Evolutionary conservation across 2,329 filamentous ascomycete species (phyloP).

Genomic region (Colletotrichum lupini): DNA sequence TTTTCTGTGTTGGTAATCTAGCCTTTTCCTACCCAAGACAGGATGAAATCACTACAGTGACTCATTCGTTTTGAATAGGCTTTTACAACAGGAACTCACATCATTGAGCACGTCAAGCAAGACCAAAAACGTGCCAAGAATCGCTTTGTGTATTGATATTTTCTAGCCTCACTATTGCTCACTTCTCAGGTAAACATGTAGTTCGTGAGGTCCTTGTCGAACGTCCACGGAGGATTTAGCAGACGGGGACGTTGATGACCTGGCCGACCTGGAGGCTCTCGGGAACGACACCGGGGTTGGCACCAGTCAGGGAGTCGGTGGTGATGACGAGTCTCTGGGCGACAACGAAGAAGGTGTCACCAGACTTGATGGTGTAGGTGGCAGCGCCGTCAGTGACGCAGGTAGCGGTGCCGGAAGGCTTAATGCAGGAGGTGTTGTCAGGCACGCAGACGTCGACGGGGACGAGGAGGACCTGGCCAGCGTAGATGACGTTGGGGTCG

Average conservation of each 20-base stretch:
- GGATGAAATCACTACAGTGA: too few species aligned
- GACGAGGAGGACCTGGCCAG: constrained; percentile 3
- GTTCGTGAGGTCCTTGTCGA: too few species aligned
- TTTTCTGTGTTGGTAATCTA: too few species aligned
- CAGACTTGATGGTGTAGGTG: constrained; percentile 76
- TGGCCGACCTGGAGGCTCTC: constrained; percentile 3
- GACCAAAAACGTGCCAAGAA: too few species aligned
- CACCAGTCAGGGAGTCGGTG: constrained; percentile 6
- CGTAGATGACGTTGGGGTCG: constrained; percentile 14
- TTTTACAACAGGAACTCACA: too few species aligned
- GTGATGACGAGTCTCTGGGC: constrained; percentile 76
- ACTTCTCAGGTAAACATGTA: background rate
- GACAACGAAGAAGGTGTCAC: constrained; percentile 82
- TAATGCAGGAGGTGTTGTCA: constrained; percentile 20
- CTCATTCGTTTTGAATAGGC: too few species aligned
- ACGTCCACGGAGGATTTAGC: background rate
- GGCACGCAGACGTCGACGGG: constrained; percentile 13
- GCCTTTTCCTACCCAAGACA: too few species aligned
- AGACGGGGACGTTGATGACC: constrained; percentile 20
- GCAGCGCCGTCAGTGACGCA: constrained; percentile 8
- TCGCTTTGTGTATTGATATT: too few species aligned
- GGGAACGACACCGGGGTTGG: constrained; percentile 10
- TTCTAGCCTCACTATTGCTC: too few species aligned
- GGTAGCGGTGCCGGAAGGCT: background rate
- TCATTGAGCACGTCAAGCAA: too few species aligned